Conservation (phyloP, 768 basidiomycete species). For the Candolleomyces eurysporus region DNA sequence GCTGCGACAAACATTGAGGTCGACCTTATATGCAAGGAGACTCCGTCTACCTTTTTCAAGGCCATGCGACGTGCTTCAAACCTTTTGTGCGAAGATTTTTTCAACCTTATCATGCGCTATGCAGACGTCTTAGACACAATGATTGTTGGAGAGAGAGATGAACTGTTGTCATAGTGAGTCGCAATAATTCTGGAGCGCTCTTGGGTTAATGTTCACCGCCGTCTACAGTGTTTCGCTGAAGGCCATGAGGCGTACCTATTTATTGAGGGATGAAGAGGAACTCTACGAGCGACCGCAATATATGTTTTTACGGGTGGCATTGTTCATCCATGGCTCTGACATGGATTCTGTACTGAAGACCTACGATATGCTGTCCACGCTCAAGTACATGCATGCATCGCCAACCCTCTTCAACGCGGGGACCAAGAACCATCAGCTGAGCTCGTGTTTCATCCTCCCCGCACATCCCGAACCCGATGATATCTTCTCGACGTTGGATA, state of each 20-base stretch:
- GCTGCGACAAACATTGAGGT: too few species aligned
- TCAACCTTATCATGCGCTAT: too few species aligned
- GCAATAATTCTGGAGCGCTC: too few species aligned
- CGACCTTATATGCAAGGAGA: too few species aligned
- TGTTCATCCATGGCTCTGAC: background rate
- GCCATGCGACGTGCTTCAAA: too few species aligned
- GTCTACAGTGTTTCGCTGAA: background rate
- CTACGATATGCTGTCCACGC: background rate
- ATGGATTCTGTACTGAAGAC: background rate
- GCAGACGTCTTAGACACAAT: too few species aligned
- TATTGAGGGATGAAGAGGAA: background rate
- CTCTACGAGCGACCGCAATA: background rate
- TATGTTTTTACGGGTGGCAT: background rate
- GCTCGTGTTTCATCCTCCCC: background rate
- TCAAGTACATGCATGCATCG: background rate
- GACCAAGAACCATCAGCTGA: background rate
- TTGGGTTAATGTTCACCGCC: too few species aligned
- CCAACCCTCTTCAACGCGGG: background rate
- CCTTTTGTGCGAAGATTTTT: too few species aligned
- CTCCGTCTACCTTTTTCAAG: too few species aligned
- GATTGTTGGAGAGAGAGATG: too few species aligned
- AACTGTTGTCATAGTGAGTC: too few species aligned
- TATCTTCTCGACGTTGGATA: background rate
- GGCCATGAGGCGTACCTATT: slow-evolving; percentile 20
- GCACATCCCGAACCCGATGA: background rate